A percentile compares a stretch with the other conserved stretches of the same genome.
Evolutionary conservation across 495 filamentous ascomycete species (phyloP).

Genomic region (Neurospora discreta): DNA sequence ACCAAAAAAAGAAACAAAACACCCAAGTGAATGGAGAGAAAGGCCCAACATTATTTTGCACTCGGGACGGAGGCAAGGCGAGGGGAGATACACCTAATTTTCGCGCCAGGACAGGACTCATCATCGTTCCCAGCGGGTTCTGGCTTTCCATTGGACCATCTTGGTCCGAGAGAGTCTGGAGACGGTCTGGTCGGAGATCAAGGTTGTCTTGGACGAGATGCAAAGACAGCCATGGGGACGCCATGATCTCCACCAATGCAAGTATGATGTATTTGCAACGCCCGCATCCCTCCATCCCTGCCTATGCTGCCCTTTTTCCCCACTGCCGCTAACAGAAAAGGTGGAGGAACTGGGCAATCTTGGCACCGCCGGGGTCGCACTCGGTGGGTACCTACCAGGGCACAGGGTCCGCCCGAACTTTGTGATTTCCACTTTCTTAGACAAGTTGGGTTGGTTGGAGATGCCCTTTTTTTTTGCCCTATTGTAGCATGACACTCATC

Average conservation of each 20-base stretch:
- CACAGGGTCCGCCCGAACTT: neutral
- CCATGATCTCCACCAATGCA: constrained; percentile 6
- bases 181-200: neutral
- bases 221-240: neutral
- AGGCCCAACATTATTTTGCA: neutral
- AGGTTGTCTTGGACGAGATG: neutral
- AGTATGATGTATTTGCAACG: constrained; percentile 17
- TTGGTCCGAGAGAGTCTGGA: neutral
- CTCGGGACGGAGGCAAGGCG: neutral
- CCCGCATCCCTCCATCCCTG: constrained; percentile 5
- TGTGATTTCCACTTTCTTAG: neutral
- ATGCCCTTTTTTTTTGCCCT: neutral
- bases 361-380: neutral
- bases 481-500: neutral
- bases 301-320: neutral
- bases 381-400: neutral
- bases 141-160: neutral
- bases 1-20: too few species aligned
- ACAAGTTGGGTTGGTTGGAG: too few species aligned
- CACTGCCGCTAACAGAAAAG: neutral
- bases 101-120: neutral
- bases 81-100: neutral
- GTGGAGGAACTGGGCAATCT: neutral
- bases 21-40: neutral
- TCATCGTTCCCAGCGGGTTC: neutral